Evolutionary conservation across 495 filamentous ascomycete species (phyloP).

Genomic region (Daldinia childiae): DNA sequence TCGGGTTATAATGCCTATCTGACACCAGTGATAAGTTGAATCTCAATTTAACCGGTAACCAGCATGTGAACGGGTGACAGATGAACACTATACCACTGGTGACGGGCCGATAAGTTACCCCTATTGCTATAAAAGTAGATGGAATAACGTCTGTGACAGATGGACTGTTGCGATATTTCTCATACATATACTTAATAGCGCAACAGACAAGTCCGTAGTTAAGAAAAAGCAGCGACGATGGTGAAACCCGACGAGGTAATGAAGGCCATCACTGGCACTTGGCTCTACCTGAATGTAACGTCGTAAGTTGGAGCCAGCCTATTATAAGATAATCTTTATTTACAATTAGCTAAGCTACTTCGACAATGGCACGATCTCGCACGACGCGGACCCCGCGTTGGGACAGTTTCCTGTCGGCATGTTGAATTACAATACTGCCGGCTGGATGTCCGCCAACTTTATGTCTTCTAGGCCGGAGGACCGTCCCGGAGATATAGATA

Average conservation of each 20-base stretch:
- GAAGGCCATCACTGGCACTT: constrained; percentile 34
- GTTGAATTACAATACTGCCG: constrained; percentile 20
- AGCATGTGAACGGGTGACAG: constrained; percentile 1
- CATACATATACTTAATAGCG: not conserved
- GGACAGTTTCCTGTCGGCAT: constrained; percentile 25
- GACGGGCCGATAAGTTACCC: not conserved
- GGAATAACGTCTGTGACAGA: not conserved
- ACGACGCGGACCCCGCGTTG: not conserved
- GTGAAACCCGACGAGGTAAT: constrained; percentile 35
- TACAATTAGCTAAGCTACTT: constrained; percentile 15
- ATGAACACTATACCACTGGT: not conserved
- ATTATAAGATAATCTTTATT: not conserved
- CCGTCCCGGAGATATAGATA: constrained; percentile 23
- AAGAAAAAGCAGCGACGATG: constrained; percentile 5
- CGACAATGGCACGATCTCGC: constrained; percentile 32
- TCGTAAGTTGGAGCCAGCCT: constrained; percentile 15
- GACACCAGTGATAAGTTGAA: constrained; percentile 7
- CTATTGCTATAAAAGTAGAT: constrained; percentile 6
- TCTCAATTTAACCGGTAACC: constrained; percentile 33
- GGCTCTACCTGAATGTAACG: constrained; percentile 36
- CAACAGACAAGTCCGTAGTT: not conserved
- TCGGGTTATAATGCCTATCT: not conserved
- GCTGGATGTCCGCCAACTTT: constrained; percentile 36
- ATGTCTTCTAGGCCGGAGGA: constrained; percentile 32
- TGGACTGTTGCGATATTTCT: not conserved